Evolutionary conservation across 2,329 filamentous ascomycete species (phyloP).

Genomic region (Aspergillus sergii): DNA sequence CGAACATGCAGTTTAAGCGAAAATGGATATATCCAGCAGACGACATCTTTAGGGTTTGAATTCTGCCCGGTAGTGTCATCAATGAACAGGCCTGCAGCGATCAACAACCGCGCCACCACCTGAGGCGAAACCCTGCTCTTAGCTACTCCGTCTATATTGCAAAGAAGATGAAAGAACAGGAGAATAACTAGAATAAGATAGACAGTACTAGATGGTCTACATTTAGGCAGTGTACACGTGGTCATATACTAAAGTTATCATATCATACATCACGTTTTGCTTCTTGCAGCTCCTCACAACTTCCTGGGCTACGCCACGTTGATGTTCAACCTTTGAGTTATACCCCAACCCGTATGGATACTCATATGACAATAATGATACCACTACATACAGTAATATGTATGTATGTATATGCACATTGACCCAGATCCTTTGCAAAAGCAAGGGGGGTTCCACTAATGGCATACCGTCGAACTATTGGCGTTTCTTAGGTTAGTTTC

Average conservation of each 20-base stretch:
- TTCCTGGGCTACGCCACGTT: neutral
- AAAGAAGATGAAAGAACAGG: neutral
- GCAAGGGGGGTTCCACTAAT: neutral
- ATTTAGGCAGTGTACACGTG: neutral
- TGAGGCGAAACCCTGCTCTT: neutral
- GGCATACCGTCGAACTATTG: neutral
- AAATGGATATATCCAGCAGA: neutral
- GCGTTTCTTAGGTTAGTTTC: neutral
- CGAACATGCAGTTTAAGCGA: neutral
- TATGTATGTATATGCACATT: neutral
- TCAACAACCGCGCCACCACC: neutral
- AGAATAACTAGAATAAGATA: neutral
- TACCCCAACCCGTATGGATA: neutral
- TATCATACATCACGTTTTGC: neutral
- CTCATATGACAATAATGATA: neutral
- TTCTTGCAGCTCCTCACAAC: neutral
- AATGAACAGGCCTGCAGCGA: neutral
- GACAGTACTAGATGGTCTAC: neutral
- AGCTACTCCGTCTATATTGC: neutral
- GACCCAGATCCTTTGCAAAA: neutral
- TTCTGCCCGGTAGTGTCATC: neutral
- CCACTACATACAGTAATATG: no score
- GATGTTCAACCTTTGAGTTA: neutral
- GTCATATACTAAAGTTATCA: neutral
- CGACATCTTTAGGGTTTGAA: neutral